Conservation (phyloP, 2,329 filamentous ascomycete genomes). For the Aspergillus udagawae region DNA sequence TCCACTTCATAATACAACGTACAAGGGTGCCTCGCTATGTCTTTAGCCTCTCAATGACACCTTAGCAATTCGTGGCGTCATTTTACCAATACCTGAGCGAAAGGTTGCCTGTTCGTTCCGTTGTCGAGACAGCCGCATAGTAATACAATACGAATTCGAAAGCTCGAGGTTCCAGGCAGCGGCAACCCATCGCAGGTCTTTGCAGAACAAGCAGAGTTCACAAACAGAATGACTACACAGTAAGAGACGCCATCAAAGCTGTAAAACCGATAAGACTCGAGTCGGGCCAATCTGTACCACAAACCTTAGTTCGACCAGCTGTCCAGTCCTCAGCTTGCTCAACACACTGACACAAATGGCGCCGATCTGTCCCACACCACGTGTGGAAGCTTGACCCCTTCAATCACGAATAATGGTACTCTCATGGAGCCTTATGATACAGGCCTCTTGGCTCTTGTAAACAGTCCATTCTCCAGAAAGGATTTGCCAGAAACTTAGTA, state of each 20-base stretch:
- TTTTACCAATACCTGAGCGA: background rate
- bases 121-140: background rate
- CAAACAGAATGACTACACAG: background rate
- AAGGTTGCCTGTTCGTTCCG: background rate
- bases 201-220: background rate
- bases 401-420: background rate
- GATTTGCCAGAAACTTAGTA: background rate
- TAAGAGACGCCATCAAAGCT: background rate
- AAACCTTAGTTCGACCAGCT: background rate
- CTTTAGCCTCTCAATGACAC: background rate
- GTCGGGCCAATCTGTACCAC: background rate
- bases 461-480: background rate
- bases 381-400: constrained; percentile 27
- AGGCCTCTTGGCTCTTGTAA: background rate
- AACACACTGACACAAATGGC: constrained; percentile 9
- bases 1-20: background rate
- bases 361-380: constrained; percentile 27
- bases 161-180: too few species aligned
- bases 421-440: background rate
- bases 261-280: background rate
- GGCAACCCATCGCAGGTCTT: background rate
- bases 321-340: background rate
- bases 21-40: background rate
- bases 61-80: background rate
- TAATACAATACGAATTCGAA: background rate